Base-by-base conservation (phyloP, 164 flowering plant genomes). In the Chimonanthus salicifolius region DNA sequence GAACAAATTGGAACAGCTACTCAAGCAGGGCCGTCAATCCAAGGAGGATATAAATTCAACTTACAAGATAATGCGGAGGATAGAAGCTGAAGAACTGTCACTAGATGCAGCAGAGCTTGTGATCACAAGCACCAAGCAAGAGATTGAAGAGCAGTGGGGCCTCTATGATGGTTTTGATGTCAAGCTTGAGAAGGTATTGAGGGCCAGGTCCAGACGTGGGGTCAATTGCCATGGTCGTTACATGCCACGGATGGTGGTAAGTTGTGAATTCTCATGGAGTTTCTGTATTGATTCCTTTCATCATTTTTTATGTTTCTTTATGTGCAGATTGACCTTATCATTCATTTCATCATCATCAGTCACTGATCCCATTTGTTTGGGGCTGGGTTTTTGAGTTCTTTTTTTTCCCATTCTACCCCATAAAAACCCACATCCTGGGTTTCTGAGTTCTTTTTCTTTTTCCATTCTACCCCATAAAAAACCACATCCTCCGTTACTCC, bases 221-320 rank as follows among this genome's bases (percentile, higher is more conserved):
- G 97, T 94, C 49, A 88, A 84, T 74, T 94, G 97, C 74, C 92
- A 92, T 78, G 97, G 97, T 21, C 85, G 98, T 6, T 87, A 50
- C 86, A 92, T 94, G 98, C 98, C 98, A 16, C 84, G 98, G 81
- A 92, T 94, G 97, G 92, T 83, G 85, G 98, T 94, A 85, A 80
- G 87, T 10, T 62, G n/a, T 51, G 21, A 47, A 2, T 66, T 66
- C 47, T 33, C 11, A 4, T 6, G 6, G 48, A 44, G 48, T 43
- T 66, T 66, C 47, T 66, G 13, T 4, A 5, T 66, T 66, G 11
- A 66, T 66, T 8, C 21, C 10, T 11, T n/a, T 54, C 60, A 6
- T 54, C 16, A 4, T 54, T 11, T 54, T 54, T 54, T 54, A n/a
- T 54, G 4, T n/a, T 11, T 54, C 16, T 11, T 54, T 54, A 54